phyloP scores from a whole-genome alignment of 495 filamentous ascomycete genomes.

The Cercophora samala region DNA sequence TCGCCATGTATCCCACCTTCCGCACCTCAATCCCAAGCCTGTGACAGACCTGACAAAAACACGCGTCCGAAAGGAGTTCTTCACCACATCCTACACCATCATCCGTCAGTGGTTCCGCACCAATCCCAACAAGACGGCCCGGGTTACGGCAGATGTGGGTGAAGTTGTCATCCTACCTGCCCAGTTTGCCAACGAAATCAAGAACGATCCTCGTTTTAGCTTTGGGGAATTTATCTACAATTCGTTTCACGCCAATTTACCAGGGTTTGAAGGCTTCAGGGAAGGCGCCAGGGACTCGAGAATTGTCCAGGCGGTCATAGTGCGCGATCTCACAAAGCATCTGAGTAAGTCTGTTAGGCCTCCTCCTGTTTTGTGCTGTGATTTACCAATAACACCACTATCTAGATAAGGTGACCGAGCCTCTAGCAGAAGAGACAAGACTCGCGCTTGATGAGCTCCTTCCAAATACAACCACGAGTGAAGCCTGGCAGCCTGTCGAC shows the following conservation, averaged over 20 bases:
- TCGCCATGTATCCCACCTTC: not conserved
- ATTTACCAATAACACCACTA: too few species aligned
- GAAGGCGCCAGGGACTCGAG: conserved; percentile 23
- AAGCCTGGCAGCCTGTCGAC: conserved; percentile 31
- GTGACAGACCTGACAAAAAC: conserved; percentile 11
- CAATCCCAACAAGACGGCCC: conserved; percentile 25
- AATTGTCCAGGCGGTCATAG: conserved; percentile 41
- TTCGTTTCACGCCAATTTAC: conserved; percentile 45
- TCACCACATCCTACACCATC: conserved; percentile 12
- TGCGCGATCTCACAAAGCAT: conserved; percentile 47
- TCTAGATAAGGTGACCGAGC: conserved; percentile 33
- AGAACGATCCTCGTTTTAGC: conserved; percentile 37
- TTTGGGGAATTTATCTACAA: conserved; percentile 39
- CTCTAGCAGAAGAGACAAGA: conserved; percentile 43
- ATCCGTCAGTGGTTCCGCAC: conserved; percentile 17
- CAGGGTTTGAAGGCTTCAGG: conserved; percentile 47
- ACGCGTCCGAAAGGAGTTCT: conserved; percentile 20
- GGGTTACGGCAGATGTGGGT: conserved; percentile 30
- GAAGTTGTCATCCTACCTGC: conserved; percentile 44
- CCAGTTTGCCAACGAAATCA: conserved; percentile 47
- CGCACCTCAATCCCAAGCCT: conserved; percentile 21
- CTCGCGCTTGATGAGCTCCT: conserved; percentile 35
- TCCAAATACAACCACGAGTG: conserved; percentile 9
- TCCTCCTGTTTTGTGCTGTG: not conserved
- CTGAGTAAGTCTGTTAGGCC: conserved; percentile 31